Evolutionary conservation across 2,329 filamentous ascomycete genomes (phyloP).

Genomic region (Helminthosporium solani): DNA sequence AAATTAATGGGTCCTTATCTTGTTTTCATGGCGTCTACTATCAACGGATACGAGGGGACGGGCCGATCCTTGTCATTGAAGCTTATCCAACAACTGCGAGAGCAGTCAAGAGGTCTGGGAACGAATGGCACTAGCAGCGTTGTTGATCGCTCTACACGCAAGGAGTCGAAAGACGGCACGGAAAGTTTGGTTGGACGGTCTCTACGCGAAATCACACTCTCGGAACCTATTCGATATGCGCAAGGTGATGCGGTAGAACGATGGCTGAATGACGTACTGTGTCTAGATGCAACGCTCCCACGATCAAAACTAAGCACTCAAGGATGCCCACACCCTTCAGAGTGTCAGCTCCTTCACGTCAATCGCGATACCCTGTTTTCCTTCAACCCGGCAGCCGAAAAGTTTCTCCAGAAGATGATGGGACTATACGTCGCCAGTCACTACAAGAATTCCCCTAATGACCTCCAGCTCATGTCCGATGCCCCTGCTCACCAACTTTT

Average conservation of each 20-base stretch:
- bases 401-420: slow-evolving; percentile 97
- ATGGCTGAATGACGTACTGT: slow-evolving; percentile 93
- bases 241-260: slow-evolving; percentile 89
- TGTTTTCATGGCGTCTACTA: slow-evolving; percentile 98
- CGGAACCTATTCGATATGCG: slow-evolving; percentile 92
- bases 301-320: slow-evolving; percentile 69
- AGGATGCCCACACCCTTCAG: slow-evolving; percentile 84
- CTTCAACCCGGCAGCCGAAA: slow-evolving; percentile 94
- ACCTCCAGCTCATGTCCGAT: slow-evolving; percentile 98
- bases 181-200: slow-evolving; percentile 63
- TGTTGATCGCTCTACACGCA: slow-evolving; percentile 78
- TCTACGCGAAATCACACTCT: slow-evolving; percentile 85
- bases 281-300: slow-evolving; percentile 87
- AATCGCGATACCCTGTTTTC: slow-evolving; percentile 98
- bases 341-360: slow-evolving; percentile 89
- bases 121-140: slow-evolving; percentile 59
- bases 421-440: slow-evolving; percentile 94
- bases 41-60: slow-evolving; percentile 98
- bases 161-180: slow-evolving; percentile 49
- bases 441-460: slow-evolving; percentile 97
- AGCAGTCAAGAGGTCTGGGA: slow-evolving; percentile 75
- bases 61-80: slow-evolving; percentile 93
- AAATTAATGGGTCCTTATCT: slow-evolving; percentile 96
- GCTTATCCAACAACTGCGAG: slow-evolving; percentile 92
- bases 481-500: slow-evolving; percentile 95